Base-by-base conservation (phyloP, 441 rosid species). In the Eutrema salsugineum region DNA sequence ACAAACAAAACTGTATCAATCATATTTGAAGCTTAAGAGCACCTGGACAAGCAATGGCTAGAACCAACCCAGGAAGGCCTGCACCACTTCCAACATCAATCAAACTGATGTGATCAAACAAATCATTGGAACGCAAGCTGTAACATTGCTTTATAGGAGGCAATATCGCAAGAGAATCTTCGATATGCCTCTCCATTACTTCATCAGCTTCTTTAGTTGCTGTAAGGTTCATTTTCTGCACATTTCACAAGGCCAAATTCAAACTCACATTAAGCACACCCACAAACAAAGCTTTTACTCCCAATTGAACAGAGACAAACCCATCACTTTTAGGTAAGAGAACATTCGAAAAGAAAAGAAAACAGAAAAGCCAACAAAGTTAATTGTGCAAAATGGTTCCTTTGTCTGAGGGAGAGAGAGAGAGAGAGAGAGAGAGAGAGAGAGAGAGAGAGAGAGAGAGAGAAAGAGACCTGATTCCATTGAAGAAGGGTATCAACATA, bases 41-140 rank as follows among this genome's bases (percentile, higher is more conserved):
- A 91, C 97, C 92, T 42, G 96, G 96, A 49, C 89, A 71, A 27
- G 93, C 96, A 69, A 91, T 85, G 32, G 99, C 97, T 53, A 88
- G 79, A 77, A 94, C 76, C 70, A 94, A 30, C 8, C 99, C 99
- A 22, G 97, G 97, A 79, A 91, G 94, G 27, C 97, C 97, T 0
- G 96, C 82, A 4, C 96, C 96, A n/a, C 81, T 90, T 62, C 97
- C 97, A 48, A 94, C 96, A 75, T 92, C 96, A 44, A 94, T 83
- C 14, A 94, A 68, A 2, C 63, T 84, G 57, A 90, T 62, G 39
- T 79, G 73, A 15, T 82, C 75, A 17, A 50, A 43, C 24, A 82
- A 81, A 62, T 27, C 27, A 55, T n/a, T 36, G 66, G 88, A 87
- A 68, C 60, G 79, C 5, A 83, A 76, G 35, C 55, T 9, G 58